Evolutionary conservation across 2,329 filamentous ascomycete species (phyloP), one percentile per base, ranked within the genome.

Genomic region (Xylariaceae sp.): DNA sequence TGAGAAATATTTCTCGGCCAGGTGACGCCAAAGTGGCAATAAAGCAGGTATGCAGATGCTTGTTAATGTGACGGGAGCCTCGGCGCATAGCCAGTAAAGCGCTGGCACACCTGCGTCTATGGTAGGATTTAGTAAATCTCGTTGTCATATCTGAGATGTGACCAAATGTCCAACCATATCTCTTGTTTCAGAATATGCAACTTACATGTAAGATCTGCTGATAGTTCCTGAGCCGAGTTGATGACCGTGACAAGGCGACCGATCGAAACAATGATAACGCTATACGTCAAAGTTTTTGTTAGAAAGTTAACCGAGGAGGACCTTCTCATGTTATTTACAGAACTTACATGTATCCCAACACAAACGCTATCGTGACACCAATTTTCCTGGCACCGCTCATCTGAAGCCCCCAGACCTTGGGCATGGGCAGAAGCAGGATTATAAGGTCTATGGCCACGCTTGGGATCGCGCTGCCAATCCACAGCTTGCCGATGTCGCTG

Each of bases 381-480:
- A 36, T 13, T 17, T 48, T 52, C 9, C 34, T 29, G 14, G 19
- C 40, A 2, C 4, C 3, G 15, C 31, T 43, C 5, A 37, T 49
- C 7, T 51, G 39, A 12, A 52, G 37, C 1, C 24, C 14, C 48
- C 44, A 48, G 2, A 52, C 23, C n/a, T 38, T 46, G 0, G 50
- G 50, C 3, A 52, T 3, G 1, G 50, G 50, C 3, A 49, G 28
- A 2, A 50, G 18, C 3, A 52, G 23, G 23, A 50, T 49, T 8
- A 50, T 27, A 7, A 51, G 19, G 24, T 52, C 50, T 11, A 50
- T 47, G 1, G 36, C 28, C 2, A 47, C 50, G 28, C 44, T 52
- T 5, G 44, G 44, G 2, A 50, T 26, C 4, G 43, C 43, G 19
- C 38, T 43, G 1, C 46, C 44, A 1, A 50, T 18, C 14, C 18